phyloP scores from a whole-genome alignment of 2,329 filamentous ascomycete species.

The Xylariales sp. region DNA sequence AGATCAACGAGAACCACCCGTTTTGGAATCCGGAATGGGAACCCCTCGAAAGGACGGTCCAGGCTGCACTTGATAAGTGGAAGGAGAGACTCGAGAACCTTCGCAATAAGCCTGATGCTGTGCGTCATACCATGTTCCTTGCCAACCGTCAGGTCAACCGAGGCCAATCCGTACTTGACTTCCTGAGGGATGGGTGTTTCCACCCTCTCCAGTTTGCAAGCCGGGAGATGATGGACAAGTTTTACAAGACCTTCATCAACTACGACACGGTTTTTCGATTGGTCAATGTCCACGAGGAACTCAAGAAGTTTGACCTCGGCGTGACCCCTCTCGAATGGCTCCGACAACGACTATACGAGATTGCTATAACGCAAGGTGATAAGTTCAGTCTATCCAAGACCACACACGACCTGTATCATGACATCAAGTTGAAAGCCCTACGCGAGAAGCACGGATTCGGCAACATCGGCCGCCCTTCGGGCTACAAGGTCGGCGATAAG shows the following conservation, averaged over 20 bases:
- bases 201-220: slow-evolving; percentile 67
- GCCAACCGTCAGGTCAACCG: slow-evolving; percentile 68
- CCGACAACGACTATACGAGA: slow-evolving; percentile 66
- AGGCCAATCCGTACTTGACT: slow-evolving; percentile 64
- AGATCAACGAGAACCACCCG: slow-evolving; percentile 61
- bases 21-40: slow-evolving; percentile 69
- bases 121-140: slow-evolving; percentile 60
- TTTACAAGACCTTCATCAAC: slow-evolving; percentile 55
- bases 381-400: slow-evolving; percentile 64
- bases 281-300: slow-evolving; percentile 64
- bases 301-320: slow-evolving; percentile 65
- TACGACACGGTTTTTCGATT: slow-evolving; percentile 69
- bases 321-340: slow-evolving; percentile 67
- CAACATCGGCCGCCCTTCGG: slow-evolving; percentile 67
- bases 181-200: slow-evolving; percentile 62
- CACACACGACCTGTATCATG: slow-evolving; percentile 67
- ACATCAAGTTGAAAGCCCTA: slow-evolving; percentile 62
- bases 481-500: slow-evolving; percentile 55
- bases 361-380: slow-evolving; percentile 56
- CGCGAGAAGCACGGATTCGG: slow-evolving; percentile 66
- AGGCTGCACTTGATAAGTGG: slow-evolving; percentile 60
- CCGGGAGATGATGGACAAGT: slow-evolving; percentile 62
- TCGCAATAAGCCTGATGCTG: slow-evolving; percentile 43
- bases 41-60: slow-evolving; percentile 57
- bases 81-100: slow-evolving; percentile 57